These are phyloP conservation scores for Trametes villosa DNA, from an alignment of 768 basidiomycete species.

Conservation along the genomic window DNA sequence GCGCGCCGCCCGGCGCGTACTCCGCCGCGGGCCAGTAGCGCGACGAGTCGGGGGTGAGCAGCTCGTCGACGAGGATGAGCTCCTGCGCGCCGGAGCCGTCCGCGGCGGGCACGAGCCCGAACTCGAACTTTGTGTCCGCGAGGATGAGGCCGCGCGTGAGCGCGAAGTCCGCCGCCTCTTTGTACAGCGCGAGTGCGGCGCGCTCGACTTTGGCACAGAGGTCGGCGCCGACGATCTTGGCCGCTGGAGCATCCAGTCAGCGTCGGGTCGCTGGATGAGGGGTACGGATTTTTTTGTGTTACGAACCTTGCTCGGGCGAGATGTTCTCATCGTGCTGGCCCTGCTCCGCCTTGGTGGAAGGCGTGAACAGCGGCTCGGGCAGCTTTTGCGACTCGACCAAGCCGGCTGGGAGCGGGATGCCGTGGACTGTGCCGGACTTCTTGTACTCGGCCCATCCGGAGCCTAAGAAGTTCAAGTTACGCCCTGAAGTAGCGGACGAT, in stretches of 20 bases:
- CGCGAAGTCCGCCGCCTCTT: constrained; percentile 75
- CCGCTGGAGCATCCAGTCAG: constrained; percentile 47
- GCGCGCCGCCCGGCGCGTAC: constrained; percentile 74
- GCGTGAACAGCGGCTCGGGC: constrained; percentile 87
- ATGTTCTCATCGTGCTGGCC: constrained; percentile 98
- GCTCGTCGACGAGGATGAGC: constrained; percentile 91
- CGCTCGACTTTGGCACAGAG: constrained; percentile 64
- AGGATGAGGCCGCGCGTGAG: constrained; percentile 82
- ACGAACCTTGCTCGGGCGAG: constrained; percentile 89
- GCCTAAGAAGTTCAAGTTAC: constrained; percentile 50
- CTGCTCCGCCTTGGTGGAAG: constrained; percentile 94
- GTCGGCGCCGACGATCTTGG: constrained; percentile 65
- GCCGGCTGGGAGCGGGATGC: constrained; percentile 73
- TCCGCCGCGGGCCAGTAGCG: constrained; percentile 89
- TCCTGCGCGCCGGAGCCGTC: constrained; percentile 35
- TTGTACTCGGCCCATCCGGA: constrained; percentile 97
- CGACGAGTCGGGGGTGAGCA: constrained; percentile 97
- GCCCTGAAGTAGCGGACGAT: neutral
- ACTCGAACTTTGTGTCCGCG: constrained; percentile 99
- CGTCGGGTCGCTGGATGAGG: neutral
- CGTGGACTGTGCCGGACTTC: constrained; percentile 85
- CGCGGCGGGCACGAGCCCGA: constrained; percentile 67
- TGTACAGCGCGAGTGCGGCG: constrained; percentile 68
- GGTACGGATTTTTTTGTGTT: neutral
- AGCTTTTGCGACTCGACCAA: constrained; percentile 87